Percentiles rank a stretch among this genome's conserved stretches.
Conservation (phyloP, 2,329 filamentous ascomycete species). For the Fusarium bulbicola region DNA sequence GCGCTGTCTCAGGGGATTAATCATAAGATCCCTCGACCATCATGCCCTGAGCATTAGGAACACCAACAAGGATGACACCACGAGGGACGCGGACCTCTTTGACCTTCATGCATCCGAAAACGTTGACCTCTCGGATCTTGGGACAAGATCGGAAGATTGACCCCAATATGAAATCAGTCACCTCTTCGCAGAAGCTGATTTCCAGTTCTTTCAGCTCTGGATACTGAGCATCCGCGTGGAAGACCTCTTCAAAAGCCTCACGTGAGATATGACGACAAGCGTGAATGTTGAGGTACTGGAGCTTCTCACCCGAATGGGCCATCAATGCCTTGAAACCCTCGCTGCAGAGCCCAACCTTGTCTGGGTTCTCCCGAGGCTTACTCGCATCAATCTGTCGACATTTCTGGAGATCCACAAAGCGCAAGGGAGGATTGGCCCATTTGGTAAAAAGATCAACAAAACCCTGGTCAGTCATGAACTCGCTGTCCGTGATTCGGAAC, state of each 20-base stretch:
- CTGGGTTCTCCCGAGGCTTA: slow-evolving; percentile 71
- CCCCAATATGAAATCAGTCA: slow-evolving; percentile 72
- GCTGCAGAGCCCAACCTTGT: slow-evolving; percentile 77
- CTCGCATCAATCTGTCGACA: slow-evolving; percentile 80
- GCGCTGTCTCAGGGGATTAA: slow-evolving; percentile 8
- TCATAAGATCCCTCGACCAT: slow-evolving; percentile 59
- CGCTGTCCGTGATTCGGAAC: slow-evolving; percentile 82
- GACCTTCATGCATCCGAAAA: slow-evolving; percentile 73
- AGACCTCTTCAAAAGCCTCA: slow-evolving; percentile 77
- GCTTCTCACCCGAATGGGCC: slow-evolving; percentile 75
- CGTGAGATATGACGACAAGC: slow-evolving; percentile 84
- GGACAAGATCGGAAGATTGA: slow-evolving; percentile 72
- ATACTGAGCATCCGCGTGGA: slow-evolving; percentile 69
- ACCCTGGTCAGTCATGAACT: slow-evolving; percentile 76
- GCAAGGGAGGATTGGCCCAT: slow-evolving; percentile 79
- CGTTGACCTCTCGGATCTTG: slow-evolving; percentile 65
- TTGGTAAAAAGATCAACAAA: slow-evolving; percentile 76
- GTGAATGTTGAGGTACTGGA: slow-evolving; percentile 79
- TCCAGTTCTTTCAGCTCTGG: slow-evolving; percentile 76
- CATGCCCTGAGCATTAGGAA: slow-evolving; percentile 68
- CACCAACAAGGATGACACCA: slow-evolving; percentile 65
- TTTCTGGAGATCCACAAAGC: slow-evolving; percentile 77
- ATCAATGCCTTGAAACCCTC: slow-evolving; percentile 83
- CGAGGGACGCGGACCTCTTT: slow-evolving; percentile 62
- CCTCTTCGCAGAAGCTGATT: slow-evolving; percentile 76